Evolutionary conservation across 2,329 filamentous ascomycete species (phyloP).

Genomic region (Penicillium sp.): DNA sequence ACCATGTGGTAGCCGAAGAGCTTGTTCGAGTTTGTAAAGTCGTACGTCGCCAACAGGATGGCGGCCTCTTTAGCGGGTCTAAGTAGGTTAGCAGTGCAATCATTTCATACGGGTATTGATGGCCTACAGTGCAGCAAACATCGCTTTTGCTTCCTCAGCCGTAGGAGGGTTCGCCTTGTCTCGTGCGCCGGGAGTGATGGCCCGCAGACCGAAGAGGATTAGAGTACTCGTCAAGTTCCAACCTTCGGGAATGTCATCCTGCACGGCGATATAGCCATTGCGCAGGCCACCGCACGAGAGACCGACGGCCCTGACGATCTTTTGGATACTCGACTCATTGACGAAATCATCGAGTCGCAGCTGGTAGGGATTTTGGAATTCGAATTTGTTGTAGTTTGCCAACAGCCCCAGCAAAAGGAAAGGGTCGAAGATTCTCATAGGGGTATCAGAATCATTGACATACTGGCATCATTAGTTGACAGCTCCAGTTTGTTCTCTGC

Average conservation of each 20-base stretch:
- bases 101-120: background rate
- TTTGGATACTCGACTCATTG: constrained; percentile 80
- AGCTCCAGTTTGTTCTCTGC: too few relatives aligned
- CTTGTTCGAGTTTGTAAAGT: constrained; percentile 92
- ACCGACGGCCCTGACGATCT: constrained; percentile 73
- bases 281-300: constrained; percentile 64
- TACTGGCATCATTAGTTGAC: constrained; percentile 51
- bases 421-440: constrained; percentile 62
- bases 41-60: constrained; percentile 78
- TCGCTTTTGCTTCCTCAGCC: constrained; percentile 72
- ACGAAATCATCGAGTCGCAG: constrained; percentile 90
- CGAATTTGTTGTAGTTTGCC: constrained; percentile 98
- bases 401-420: constrained; percentile 81
- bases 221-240: constrained; percentile 81
- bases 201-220: constrained; percentile 76
- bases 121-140: constrained; percentile 69
- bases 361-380: constrained; percentile 95
- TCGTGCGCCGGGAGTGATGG: constrained; percentile 65
- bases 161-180: constrained; percentile 59
- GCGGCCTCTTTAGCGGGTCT: constrained; percentile 77
- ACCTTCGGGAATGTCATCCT: constrained; percentile 83
- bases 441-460: constrained; percentile 70
- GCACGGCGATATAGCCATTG: constrained; percentile 74
- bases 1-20: constrained; percentile 85
- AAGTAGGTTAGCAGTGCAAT: constrained; percentile 21